phyloP scores from a whole-genome alignment of 257 asterid species.

The Linderniella brevidens region DNA sequence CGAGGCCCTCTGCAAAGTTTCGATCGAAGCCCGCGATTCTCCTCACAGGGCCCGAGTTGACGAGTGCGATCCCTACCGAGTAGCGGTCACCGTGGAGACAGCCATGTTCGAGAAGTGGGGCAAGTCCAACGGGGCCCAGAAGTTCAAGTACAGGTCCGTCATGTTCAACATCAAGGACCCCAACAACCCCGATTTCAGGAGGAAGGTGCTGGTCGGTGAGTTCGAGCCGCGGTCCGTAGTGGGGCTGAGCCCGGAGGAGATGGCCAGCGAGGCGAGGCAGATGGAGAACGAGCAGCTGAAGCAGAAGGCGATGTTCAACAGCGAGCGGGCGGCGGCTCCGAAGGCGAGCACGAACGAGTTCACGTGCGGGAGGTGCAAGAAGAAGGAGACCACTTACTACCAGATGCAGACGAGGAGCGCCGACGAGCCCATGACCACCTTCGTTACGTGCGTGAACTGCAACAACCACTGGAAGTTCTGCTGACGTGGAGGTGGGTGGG shows the following conservation, averaged over 20 bases:
- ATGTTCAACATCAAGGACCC: conserved; percentile 42
- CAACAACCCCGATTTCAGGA: conserved; percentile 49
- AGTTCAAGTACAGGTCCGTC: conserved; percentile 42
- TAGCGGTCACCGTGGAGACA: conserved; percentile 39
- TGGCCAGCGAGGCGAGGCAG: conserved; percentile 86
- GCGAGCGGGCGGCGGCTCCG: conserved; percentile 46
- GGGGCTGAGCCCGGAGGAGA: conserved; percentile 54
- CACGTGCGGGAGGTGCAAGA: conserved; percentile 71
- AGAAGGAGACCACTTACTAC: conserved; percentile 67
- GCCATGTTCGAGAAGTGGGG: conserved; percentile 53
- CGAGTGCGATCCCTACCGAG: conserved; percentile 57
- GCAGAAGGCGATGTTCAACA: conserved; percentile 67
- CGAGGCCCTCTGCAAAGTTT: conserved; percentile 37
- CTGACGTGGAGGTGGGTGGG: too few species aligned
- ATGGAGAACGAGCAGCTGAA: conserved; percentile 47
- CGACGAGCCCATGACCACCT: conserved; percentile 96
- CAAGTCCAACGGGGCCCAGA: conserved; percentile 33
- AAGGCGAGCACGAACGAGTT: conserved; percentile 71
- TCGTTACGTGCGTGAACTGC: conserved; percentile 84
- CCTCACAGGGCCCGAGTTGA: conserved; percentile 25
- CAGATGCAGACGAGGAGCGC: conserved; percentile 98
- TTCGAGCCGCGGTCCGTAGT: conserved; percentile 28
- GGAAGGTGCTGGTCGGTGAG: conserved; percentile 59
- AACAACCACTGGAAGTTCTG: conserved; percentile 85
- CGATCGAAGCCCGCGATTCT: conserved; percentile 22